A percentile compares a stretch with the other conserved stretches of the same genome.
Conservation (phyloP, 805 yeast genomes). For the Wickerhamiella azymoides region DNA sequence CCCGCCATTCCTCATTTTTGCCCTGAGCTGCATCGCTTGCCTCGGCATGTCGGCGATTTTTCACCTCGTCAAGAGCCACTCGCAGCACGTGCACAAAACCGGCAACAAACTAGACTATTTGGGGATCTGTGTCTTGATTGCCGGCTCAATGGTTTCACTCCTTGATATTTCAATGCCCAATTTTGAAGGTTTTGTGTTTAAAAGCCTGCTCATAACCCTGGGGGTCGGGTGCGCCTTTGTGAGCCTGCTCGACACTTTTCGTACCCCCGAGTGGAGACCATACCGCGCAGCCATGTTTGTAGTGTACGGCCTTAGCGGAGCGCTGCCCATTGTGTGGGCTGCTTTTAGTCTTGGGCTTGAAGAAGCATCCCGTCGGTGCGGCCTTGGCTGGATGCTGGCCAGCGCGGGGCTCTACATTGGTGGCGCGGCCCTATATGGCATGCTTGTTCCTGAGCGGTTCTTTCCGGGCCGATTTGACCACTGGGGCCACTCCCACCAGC, state of each 20-base stretch:
- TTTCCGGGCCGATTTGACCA: conserved; percentile 51
- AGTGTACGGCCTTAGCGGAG: conserved; percentile 64
- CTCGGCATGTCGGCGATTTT: conserved; percentile 50
- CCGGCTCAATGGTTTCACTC: conserved; percentile 45
- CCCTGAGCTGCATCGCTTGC: conserved; percentile 44
- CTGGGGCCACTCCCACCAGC: conserved; percentile 73
- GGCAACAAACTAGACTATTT: conserved; percentile 65
- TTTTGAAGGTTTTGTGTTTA: conserved; percentile 22
- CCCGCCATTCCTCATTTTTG: conserved; percentile 33
- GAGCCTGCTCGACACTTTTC: conserved; percentile 51
- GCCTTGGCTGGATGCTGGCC: conserved; percentile 44
- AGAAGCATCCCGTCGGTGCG: conserved; percentile 38
- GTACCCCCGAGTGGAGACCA: conserved; percentile 60
- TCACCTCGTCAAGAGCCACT: conserved; percentile 57
- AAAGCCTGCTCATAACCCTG: conserved; percentile 35
- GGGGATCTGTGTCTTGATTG: conserved; percentile 56
- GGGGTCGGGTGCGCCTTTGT: conserved; percentile 51
- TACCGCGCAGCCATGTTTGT: conserved; percentile 69
- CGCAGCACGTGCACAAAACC: conserved; percentile 35
- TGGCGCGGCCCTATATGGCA: conserved; percentile 72
- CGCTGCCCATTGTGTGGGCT: conserved; percentile 53
- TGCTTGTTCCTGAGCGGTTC: conserved; percentile 61
- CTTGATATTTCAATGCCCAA: conserved; percentile 35
- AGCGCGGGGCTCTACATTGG: conserved; percentile 65
- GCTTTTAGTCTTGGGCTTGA: conserved; percentile 33